A percentile compares a stretch with the other conserved stretches of the same genome.
phyloP scores from a whole-genome alignment of 495 filamentous ascomycete species.

The Penicillium salamii region DNA sequence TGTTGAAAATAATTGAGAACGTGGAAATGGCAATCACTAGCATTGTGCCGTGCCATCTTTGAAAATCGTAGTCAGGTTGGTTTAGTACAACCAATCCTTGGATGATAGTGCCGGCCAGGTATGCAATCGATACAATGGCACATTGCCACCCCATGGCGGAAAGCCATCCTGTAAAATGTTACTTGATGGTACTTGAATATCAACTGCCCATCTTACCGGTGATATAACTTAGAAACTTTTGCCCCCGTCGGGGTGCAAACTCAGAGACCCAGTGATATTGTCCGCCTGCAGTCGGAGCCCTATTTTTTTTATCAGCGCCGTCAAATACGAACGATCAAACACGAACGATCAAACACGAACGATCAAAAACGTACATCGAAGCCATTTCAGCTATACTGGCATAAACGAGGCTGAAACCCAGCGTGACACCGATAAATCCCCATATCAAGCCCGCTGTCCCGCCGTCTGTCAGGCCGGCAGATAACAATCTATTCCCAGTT shows the following conservation, averaged over 20 bases:
- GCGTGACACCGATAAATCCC: slow-evolving; percentile 48
- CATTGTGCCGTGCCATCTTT: slow-evolving; percentile 61
- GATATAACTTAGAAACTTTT: slow-evolving; percentile 59
- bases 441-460: slow-evolving; percentile 57
- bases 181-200: not conserved
- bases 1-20: slow-evolving; percentile 56
- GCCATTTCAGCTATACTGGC: slow-evolving; percentile 56
- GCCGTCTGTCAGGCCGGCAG: slow-evolving; percentile 49
- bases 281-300: slow-evolving; percentile 49
- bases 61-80: slow-evolving; percentile 39
- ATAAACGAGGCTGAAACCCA: slow-evolving; percentile 49
- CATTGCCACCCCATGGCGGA: slow-evolving; percentile 60
- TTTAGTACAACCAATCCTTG: slow-evolving; percentile 58
- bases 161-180: slow-evolving; percentile 50
- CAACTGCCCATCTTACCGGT: slow-evolving; percentile 40
- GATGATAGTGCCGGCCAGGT: slow-evolving; percentile 55
- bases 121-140: slow-evolving; percentile 50
- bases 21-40: slow-evolving; percentile 51
- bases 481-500: slow-evolving; percentile 31
- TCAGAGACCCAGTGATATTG: slow-evolving; percentile 62
- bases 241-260: slow-evolving; percentile 50
- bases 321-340: not conserved
- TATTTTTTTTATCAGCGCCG: slow-evolving; percentile 8
- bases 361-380: slow-evolving; percentile 44
- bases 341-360: too few relatives aligned